Evolutionary conservation across 108 stramenopile genomes (phyloP), one percentile per base, ranked within the genome.

Genomic region (Fragilaria crotonensis): DNA sequence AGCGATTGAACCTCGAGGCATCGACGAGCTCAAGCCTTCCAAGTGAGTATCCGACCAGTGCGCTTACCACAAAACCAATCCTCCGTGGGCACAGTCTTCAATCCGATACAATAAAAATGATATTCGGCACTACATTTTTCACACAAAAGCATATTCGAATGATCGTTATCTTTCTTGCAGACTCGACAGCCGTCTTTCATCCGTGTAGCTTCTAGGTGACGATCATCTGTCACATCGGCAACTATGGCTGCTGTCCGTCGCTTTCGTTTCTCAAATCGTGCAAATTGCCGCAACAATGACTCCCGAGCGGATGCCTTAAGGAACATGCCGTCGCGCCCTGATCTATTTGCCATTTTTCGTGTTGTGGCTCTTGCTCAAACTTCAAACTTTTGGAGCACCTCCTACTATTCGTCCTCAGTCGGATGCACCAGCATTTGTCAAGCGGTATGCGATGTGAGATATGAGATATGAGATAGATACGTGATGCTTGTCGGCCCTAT

Each of bases 61-160:
- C n/a, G 73, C 85, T 68, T 56, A 91, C 86, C 71, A 60, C 90
- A 91, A 66, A 76, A 85, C 72, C 80, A 91, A 58, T 91, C 85
- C 28, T 72, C 85, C 29, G 82, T 67, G 0, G 90, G 90, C 32
- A 91, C 82, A 27, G 63, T 47, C 25, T 67, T 27, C 57, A 91
- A 45, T 9, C 62, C 63, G 46, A 86, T 47, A 56, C 85, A 86
- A 57, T 87, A 87, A 0, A 81, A 85, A 54, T 91, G 90, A 69
- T 91, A 91, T 52, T 91, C 90, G 49, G 68, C 86, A 57, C 85
- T 82, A 61, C 90, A 91, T 4, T 67, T 58, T 58, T 91, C 90
- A 59, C 90, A 91, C 7, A 91, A 54, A 5, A 91, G 49, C 25
- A 91, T 55, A 71, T 85, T 83, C 4, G 78, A 79, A 62, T 91